Percentiles rank a stretch among this genome's conserved stretches.
Evolutionary conservation across 83 land plant species (phyloP).

Genomic region (Picea abies): DNA sequence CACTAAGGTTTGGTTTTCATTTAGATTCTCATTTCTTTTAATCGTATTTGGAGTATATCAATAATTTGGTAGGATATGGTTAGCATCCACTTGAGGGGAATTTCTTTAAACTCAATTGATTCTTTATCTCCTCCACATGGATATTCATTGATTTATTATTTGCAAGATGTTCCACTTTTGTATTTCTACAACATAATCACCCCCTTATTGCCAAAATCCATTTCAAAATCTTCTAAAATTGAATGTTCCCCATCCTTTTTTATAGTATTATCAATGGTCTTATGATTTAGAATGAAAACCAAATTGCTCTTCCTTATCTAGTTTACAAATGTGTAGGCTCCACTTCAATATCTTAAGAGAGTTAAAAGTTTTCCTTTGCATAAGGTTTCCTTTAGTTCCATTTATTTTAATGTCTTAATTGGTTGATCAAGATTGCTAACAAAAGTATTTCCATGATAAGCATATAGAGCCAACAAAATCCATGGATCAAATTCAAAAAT

Average conservation of each 20-base stretch:
- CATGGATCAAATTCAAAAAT: too few species aligned
- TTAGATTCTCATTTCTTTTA: neutral
- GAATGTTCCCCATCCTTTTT: slow-evolving; percentile 20
- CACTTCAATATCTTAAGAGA: slow-evolving; percentile 39
- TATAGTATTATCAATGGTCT: slow-evolving; percentile 13
- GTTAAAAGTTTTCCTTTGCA: slow-evolving; percentile 25
- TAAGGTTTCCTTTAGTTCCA: slow-evolving; percentile 20
- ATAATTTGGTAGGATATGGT: slow-evolving; percentile 12
- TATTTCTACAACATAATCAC: slow-evolving; percentile 16
- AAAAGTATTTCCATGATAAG: too few species aligned
- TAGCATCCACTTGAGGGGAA: slow-evolving; percentile 1
- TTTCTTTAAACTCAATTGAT: neutral
- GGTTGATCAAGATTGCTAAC: too few species aligned
- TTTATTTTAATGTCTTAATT: too few species aligned
- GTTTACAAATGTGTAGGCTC: slow-evolving; percentile 23
- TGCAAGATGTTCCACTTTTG: neutral
- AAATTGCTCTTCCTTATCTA: neutral
- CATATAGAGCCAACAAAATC: too few species aligned
- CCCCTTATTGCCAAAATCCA: slow-evolving; percentile 22
- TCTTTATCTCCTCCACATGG: slow-evolving; percentile 3
- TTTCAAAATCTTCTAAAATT: slow-evolving; percentile 4
- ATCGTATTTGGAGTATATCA: neutral
- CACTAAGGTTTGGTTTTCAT: neutral
- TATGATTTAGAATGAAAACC: slow-evolving; percentile 11
- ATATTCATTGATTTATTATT: neutral